These are phyloP conservation scores for Lepiota venenata DNA, from an alignment of 768 basidiomycete genomes.

Conservation along the genomic window DNA sequence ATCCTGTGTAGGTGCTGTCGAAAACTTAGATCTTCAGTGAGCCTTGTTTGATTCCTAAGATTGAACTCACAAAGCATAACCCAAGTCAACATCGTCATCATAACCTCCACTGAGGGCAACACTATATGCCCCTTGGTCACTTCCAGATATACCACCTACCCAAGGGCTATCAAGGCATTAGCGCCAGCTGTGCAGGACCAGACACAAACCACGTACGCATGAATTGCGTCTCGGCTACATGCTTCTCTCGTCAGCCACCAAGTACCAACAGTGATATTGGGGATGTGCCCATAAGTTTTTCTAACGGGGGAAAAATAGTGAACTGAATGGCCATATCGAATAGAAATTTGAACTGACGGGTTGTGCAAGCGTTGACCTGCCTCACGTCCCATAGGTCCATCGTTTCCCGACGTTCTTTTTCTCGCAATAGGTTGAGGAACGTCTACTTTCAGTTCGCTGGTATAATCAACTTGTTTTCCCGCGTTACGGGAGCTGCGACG, in stretches of 20 bases:
- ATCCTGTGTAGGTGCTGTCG: constrained; percentile 74
- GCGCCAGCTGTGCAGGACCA: background rate
- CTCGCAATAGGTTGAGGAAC: constrained; percentile 37
- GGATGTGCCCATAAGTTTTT: constrained; percentile 79
- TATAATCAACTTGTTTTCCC: constrained; percentile 57
- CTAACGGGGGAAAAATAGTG: constrained; percentile 30
- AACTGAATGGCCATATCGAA: background rate
- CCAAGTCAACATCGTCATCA: constrained; percentile 79
- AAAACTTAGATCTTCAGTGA: background rate
- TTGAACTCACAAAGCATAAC: constrained; percentile 72
- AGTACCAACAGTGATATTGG: constrained; percentile 72
- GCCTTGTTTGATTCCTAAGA: background rate
- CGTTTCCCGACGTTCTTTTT: constrained; percentile 28
- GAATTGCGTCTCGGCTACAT: constrained; percentile 77
- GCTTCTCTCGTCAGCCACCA: constrained; percentile 76
- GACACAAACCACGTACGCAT: constrained; percentile 58
- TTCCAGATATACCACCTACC: constrained; percentile 77
- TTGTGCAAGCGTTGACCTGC: constrained; percentile 35
- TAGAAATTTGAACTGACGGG: constrained; percentile 41
- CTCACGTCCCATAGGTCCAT: constrained; percentile 34
- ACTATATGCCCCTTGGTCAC: constrained; percentile 72
- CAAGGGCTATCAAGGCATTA: constrained; percentile 50
- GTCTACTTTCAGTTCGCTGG: constrained; percentile 33
- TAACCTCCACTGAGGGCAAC: constrained; percentile 89
- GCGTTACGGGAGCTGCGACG: constrained; percentile 70